Conservation (phyloP, 1,139 yeast species). For the Zygosaccharomyces pseudobailii region DNA sequence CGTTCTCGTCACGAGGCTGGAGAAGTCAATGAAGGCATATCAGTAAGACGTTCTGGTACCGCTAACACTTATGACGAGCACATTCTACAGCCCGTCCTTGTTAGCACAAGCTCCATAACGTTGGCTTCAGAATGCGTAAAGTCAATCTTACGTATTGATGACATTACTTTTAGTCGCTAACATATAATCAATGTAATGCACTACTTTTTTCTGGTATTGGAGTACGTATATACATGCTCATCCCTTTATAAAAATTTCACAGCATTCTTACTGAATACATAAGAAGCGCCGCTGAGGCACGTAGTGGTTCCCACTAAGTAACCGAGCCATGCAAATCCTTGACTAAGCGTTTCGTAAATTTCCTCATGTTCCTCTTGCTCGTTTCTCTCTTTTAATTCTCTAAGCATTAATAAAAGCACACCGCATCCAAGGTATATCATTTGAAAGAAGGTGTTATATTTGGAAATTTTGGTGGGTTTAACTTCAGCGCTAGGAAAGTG, state of each 20-base stretch:
- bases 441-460: conserved; percentile 84
- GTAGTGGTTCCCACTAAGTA: conserved; percentile 74
- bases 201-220: conserved; percentile 1
- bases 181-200: conserved; percentile 1
- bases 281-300: conserved; percentile 70
- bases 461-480: conserved; percentile 82
- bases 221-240: conserved; percentile 2
- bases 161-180: conserved; percentile 76
- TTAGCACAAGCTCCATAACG: conserved; percentile 87
- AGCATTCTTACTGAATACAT: conserved; percentile 63
- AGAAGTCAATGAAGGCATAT: conserved; percentile 90
- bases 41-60: conserved; percentile 90
- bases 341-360: neutral
- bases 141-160: conserved; percentile 92
- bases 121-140: conserved; percentile 96
- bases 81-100: conserved; percentile 93
- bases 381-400: conserved; percentile 4
- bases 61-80: conserved; percentile 90
- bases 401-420: conserved; percentile 45
- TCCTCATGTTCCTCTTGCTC: conserved; percentile 8
- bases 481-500: conserved; percentile 83
- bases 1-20: conserved; percentile 90
- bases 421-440: conserved; percentile 83
- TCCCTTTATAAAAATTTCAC: conserved; percentile 43
- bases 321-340: conserved; percentile 40